phyloP scores from a whole-genome alignment of 1,139 yeast species.

The Zygosaccharomyces pseudobailii region DNA sequence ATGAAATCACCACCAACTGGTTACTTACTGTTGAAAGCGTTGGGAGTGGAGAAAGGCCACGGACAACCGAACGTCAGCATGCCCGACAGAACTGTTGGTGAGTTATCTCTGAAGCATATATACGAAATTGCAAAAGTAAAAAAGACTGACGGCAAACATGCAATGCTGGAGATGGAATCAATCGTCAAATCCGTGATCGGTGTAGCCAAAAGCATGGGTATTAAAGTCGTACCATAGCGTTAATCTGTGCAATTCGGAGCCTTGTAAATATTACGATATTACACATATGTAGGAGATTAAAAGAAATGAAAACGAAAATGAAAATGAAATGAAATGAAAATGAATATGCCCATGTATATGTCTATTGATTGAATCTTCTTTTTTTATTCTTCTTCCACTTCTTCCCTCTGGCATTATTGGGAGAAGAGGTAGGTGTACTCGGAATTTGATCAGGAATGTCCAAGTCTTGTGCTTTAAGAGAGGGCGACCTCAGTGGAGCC shows the following conservation, averaged over 20 bases:
- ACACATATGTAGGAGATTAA: not conserved
- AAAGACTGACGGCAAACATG: slow-evolving; percentile 78
- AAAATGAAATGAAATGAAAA: not conserved
- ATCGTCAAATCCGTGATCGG: slow-evolving; percentile 80
- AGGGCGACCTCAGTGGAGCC: slow-evolving; percentile 12
- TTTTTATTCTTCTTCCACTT: slow-evolving; percentile 27
- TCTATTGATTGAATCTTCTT: slow-evolving; percentile 25
- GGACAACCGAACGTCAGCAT: slow-evolving; percentile 42
- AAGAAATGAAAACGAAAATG: not conserved
- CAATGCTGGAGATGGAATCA: slow-evolving; percentile 62
- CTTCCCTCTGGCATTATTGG: slow-evolving; percentile 13
- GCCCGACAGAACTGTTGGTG: slow-evolving; percentile 51
- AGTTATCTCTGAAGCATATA: slow-evolving; percentile 77
- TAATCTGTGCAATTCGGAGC: not conserved
- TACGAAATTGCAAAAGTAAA: slow-evolving; percentile 95
- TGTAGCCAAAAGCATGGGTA: slow-evolving; percentile 85
- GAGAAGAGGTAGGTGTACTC: slow-evolving; percentile 11
- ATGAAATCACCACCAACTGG: slow-evolving; percentile 91
- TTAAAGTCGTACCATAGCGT: slow-evolving; percentile 63
- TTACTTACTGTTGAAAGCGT: slow-evolving; percentile 78
- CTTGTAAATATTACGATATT: slow-evolving; percentile 6
- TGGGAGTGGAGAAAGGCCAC: slow-evolving; percentile 60
- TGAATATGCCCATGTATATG: not conserved
- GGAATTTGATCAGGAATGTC: slow-evolving; percentile 16
- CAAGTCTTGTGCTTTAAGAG: slow-evolving; percentile 11